Conservation (phyloP, 352 stramenopile genomes). For the Globisporangium carolinianum region DNA sequence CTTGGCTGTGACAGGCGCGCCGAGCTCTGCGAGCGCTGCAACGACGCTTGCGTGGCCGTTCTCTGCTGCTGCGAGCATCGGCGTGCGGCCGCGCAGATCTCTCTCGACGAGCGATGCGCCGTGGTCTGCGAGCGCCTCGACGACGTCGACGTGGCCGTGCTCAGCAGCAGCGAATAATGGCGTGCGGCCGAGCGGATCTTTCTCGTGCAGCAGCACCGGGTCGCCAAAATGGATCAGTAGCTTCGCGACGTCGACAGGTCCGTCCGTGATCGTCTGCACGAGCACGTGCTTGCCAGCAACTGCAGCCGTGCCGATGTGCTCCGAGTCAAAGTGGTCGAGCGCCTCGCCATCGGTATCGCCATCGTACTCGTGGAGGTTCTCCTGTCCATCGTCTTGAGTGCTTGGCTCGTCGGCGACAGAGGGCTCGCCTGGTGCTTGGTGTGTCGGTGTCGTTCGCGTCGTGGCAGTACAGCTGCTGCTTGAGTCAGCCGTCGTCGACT, state of each 20-base stretch:
- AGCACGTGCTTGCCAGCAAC: constrained; percentile 8
- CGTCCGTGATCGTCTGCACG: constrained; percentile 10
- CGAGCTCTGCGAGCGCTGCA: constrained; percentile 3
- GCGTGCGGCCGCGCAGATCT: constrained; percentile 8
- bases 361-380: constrained; percentile 5
- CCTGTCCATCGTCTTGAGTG: not conserved
- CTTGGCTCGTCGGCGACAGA: not conserved
- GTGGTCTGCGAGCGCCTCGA: constrained; percentile 6
- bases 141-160: constrained; percentile 6
- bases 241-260: constrained; percentile 11
- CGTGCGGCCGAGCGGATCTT: constrained; percentile 8
- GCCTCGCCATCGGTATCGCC: constrained; percentile 6
- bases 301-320: not conserved
- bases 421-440: not conserved
- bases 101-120: constrained; percentile 6
- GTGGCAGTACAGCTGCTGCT: too few species aligned
- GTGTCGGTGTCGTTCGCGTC: too few species aligned
- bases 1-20: constrained; percentile 3
- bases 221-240: constrained; percentile 15
- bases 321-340: constrained; percentile 5
- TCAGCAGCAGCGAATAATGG: constrained; percentile 10
- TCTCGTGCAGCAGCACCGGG: constrained; percentile 7
- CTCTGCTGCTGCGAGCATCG: constrained; percentile 10
- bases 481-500: too few species aligned
- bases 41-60: constrained; percentile 11